A percentile compares a stretch with the other conserved stretches of the same genome.
Evolutionary conservation across 495 filamentous ascomycete species (phyloP).

Genomic region (Neurospora sublineolata): DNA sequence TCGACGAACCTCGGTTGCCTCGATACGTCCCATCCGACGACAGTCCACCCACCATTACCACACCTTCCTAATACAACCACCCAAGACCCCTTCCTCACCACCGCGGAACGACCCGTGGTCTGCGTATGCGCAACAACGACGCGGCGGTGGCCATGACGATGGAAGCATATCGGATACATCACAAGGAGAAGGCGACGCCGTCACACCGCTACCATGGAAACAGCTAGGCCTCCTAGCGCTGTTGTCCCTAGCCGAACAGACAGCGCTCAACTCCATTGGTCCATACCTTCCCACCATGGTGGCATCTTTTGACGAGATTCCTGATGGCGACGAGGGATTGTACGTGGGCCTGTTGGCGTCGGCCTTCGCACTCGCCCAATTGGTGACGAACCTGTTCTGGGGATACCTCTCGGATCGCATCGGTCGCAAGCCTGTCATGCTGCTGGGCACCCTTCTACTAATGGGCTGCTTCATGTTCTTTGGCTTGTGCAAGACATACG

Average conservation of each 20-base stretch:
- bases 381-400: constrained; percentile 88
- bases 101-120: constrained; percentile 8
- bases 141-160: constrained; percentile 12
- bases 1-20: constrained; percentile 9
- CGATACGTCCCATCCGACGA: constrained; percentile 27
- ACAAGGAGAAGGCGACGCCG: constrained; percentile 16
- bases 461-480: constrained; percentile 74
- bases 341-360: constrained; percentile 88
- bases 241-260: constrained; percentile 87
- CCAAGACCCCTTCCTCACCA: constrained; percentile 47
- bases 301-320: constrained; percentile 69
- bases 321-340: constrained; percentile 57
- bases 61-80: constrained; percentile 86
- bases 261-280: constrained; percentile 90
- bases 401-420: constrained; percentile 81
- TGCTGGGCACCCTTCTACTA: constrained; percentile 74
- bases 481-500: constrained; percentile 72
- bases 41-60: constrained; percentile 77
- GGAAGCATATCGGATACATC: constrained; percentile 9
- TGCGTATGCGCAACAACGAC: neutral
- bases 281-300: constrained; percentile 93
- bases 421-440: constrained; percentile 85
- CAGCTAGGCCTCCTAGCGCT: constrained; percentile 79
- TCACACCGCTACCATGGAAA: constrained; percentile 65
- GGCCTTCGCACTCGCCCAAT: constrained; percentile 83